Conservation (phyloP, 805 yeast genomes). For the Pichia heedii region DNA sequence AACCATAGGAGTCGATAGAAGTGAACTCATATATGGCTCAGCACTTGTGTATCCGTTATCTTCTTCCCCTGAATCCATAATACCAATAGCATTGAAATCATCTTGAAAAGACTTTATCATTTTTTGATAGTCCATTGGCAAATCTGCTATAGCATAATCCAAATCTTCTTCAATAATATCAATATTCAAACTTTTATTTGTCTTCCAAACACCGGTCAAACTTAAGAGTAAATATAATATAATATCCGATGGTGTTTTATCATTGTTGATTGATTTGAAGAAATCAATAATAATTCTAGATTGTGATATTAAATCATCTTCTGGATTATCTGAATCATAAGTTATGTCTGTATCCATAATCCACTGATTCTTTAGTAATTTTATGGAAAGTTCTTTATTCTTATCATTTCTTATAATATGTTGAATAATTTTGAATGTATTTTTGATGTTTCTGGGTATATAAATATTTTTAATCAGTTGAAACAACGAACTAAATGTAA, state of each 20-base stretch:
- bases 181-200: background rate
- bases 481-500: background rate
- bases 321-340: background rate
- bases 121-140: constrained; percentile 5
- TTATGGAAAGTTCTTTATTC: background rate
- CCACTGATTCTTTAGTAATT: background rate
- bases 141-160: background rate
- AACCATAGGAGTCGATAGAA: constrained; percentile 1
- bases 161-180: constrained; percentile 1
- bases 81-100: constrained; percentile 9
- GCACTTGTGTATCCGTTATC: background rate
- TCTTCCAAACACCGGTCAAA: constrained; percentile 4
- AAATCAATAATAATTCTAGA: background rate
- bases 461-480: background rate
- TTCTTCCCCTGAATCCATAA: constrained; percentile 4
- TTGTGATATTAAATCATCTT: background rate
- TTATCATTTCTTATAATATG: constrained; percentile 1
- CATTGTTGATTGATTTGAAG: background rate
- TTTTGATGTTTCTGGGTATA: constrained; percentile 5
- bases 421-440: constrained; percentile 4
- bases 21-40: background rate
- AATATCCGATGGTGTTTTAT: background rate
- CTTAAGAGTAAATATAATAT: constrained; percentile 8
- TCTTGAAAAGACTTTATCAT: constrained; percentile 9
- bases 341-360: background rate